Percentiles rank a stretch among this genome's conserved stretches.
Evolutionary conservation across 768 basidiomycete species (phyloP).

Genomic region (Naganishia vishniacii): DNA sequence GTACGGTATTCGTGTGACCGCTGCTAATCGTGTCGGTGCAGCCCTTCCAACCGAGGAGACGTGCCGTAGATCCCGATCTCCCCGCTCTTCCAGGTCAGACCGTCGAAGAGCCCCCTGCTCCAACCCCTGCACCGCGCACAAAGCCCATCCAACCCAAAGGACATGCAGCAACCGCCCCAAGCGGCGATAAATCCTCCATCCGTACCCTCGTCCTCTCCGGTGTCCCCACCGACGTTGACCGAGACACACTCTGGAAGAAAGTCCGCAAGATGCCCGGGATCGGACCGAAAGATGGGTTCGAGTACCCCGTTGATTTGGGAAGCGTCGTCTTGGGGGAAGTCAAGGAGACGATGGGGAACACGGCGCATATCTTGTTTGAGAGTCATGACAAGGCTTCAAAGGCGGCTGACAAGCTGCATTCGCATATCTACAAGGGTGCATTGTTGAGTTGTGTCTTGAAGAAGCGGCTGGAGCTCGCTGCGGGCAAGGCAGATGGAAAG

Average conservation of each 20-base stretch:
- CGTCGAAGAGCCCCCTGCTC: neutral
- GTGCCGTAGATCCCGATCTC: neutral
- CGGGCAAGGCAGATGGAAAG: constrained; percentile 50
- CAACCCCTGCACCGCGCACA: constrained; percentile 18
- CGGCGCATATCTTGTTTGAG: constrained; percentile 69
- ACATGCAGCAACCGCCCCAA: neutral
- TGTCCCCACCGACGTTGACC: constrained; percentile 45
- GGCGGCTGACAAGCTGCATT: constrained; percentile 75
- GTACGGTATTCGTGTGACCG: neutral
- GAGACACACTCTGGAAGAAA: constrained; percentile 47
- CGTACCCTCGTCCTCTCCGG: constrained; percentile 56
- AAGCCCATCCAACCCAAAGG: constrained; percentile 31
- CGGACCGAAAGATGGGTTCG: constrained; percentile 25
- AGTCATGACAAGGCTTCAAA: constrained; percentile 63
- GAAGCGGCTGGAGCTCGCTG: constrained; percentile 59
- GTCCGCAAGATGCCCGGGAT: constrained; percentile 43
- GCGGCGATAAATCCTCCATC: constrained; percentile 68
- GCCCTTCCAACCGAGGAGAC: constrained; percentile 14
- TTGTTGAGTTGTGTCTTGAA: constrained; percentile 82
- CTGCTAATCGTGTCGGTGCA: neutral
- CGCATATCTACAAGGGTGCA: constrained; percentile 83
- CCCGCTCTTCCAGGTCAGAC: constrained; percentile 19
- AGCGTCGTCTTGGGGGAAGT: constrained; percentile 30
- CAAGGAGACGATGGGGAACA: constrained; percentile 21
- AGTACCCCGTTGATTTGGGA: constrained; percentile 36